Conservation (phyloP, 2,329 filamentous ascomycete species). For the Pseudogymnoascus sp. region DNA sequence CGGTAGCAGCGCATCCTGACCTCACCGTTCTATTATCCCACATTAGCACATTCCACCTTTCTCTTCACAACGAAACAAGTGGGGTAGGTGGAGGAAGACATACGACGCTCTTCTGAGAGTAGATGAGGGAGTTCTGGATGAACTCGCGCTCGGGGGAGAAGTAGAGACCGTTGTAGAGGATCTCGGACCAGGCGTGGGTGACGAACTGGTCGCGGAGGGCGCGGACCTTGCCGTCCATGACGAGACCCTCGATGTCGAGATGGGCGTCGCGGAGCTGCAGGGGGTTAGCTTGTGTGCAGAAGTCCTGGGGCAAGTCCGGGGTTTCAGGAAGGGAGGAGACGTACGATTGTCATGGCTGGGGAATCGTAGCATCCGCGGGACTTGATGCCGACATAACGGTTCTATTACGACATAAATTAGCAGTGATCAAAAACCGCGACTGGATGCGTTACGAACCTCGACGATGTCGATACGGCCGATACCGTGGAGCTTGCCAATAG, state of each 20-base stretch:
- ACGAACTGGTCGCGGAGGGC: constrained; percentile 63
- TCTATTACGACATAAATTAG: constrained; percentile 25
- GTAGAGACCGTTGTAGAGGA: constrained; percentile 51
- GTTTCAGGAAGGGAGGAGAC: constrained; percentile 10
- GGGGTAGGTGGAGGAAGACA: not conserved
- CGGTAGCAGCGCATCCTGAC: constrained; percentile 59
- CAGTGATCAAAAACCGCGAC: not conserved
- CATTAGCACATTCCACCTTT: not conserved
- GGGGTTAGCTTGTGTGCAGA: not conserved
- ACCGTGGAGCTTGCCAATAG: constrained; percentile 62
- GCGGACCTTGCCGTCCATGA: constrained; percentile 59
- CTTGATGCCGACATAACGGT: constrained; percentile 71
- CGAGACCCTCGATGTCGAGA: constrained; percentile 56
- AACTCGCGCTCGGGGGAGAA: constrained; percentile 66
- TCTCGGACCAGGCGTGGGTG: constrained; percentile 52
- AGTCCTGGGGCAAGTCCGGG: constrained; percentile 20
- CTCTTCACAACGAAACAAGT: not conserved
- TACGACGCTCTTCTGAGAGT: constrained; percentile 47
- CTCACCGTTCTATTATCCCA: constrained; percentile 36
- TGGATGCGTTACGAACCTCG: constrained; percentile 57
- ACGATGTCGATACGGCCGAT: constrained; percentile 78
- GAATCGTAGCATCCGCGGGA: constrained; percentile 74
- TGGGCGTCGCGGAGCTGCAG: constrained; percentile 26
- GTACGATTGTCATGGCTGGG: constrained; percentile 42
- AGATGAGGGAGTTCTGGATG: constrained; percentile 54